phyloP scores from a whole-genome alignment of 306 rosid species.

The Quercus dentata region DNA sequence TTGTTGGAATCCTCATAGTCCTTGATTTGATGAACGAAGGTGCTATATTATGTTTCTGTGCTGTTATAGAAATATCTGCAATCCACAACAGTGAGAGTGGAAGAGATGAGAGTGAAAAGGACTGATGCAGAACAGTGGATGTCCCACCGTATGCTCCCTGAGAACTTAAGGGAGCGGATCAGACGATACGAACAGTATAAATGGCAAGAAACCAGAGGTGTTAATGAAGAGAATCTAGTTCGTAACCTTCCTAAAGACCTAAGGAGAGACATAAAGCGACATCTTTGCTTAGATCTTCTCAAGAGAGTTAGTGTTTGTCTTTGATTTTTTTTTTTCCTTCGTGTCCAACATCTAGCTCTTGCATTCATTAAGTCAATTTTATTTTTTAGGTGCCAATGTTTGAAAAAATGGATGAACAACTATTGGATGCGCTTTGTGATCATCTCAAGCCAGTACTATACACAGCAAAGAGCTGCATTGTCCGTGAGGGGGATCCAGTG shows the following conservation, averaged over 20 bases:
- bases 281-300: conserved; percentile 71
- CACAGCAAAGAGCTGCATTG: conserved; percentile 56
- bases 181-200: conserved; percentile 76
- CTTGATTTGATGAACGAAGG: not conserved
- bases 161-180: conserved; percentile 54
- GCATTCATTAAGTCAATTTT: not conserved
- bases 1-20: not conserved
- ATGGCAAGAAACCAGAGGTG: conserved; percentile 96
- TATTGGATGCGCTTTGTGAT: conserved; percentile 73
- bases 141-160: conserved; percentile 88
- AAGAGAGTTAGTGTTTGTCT: conserved; percentile 47
- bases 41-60: not conserved
- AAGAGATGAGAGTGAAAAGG: conserved; percentile 80
- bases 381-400: conserved; percentile 67
- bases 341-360: not conserved
- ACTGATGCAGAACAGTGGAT: conserved; percentile 91
- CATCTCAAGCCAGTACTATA: conserved; percentile 72
- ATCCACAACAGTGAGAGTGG: conserved; percentile 76
- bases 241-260: conserved; percentile 85
- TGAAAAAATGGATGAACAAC: conserved; percentile 58
- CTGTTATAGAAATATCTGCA: conserved; percentile 70
- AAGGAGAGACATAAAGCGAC: conserved; percentile 79
- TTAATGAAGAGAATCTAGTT: conserved; percentile 66
- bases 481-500: conserved; percentile 88
- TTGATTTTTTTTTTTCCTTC: not conserved